These are phyloP conservation scores for Paralagenidium karlingii DNA, from an alignment of 352 stramenopile genomes.

Conservation along the genomic window DNA sequence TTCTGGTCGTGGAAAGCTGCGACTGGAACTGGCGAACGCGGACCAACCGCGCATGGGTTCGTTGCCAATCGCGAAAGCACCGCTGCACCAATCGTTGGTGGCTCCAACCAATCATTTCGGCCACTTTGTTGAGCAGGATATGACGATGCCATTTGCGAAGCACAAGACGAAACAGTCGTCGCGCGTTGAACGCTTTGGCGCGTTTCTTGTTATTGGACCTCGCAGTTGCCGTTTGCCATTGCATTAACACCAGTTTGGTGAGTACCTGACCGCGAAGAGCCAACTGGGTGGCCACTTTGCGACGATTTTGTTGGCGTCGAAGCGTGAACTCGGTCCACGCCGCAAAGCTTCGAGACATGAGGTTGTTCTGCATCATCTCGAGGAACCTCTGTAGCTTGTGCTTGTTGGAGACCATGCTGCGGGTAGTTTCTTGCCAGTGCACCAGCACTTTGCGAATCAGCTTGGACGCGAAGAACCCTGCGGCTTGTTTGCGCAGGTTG, in stretches of 20 bases:
- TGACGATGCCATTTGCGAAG: slow-evolving; percentile 24
- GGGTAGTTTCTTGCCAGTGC: no score
- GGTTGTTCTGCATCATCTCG: slow-evolving; percentile 18
- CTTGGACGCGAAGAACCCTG: no score
- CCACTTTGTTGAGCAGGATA: slow-evolving; percentile 29
- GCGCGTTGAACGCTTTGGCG: slow-evolving; percentile 5
- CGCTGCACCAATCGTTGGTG: no score
- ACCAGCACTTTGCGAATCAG: no score
- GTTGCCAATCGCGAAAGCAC: no score
- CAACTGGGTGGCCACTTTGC: slow-evolving; percentile 12
- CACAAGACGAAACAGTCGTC: slow-evolving; percentile 1
- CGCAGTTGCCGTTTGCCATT: slow-evolving; percentile 10
- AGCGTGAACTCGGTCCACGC: slow-evolving; percentile 16
- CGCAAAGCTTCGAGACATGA: slow-evolving; percentile 21
- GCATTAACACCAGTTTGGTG: slow-evolving; percentile 12
- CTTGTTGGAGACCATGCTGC: no score
- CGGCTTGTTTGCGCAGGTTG: no score
- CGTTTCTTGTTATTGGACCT: slow-evolving; percentile 7
- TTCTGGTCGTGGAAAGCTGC: no score
- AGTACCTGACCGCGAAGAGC: slow-evolving; percentile 15
- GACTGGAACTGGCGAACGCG: no score
- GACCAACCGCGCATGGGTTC: no score
- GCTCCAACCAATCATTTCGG: no score
- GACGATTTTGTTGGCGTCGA: slow-evolving; percentile 7
- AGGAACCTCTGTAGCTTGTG: slow-evolving; percentile 19